These are phyloP conservation scores for Citrus australasica DNA, from an alignment of 345 rosid genomes.

Conservation along the genomic window DNA sequence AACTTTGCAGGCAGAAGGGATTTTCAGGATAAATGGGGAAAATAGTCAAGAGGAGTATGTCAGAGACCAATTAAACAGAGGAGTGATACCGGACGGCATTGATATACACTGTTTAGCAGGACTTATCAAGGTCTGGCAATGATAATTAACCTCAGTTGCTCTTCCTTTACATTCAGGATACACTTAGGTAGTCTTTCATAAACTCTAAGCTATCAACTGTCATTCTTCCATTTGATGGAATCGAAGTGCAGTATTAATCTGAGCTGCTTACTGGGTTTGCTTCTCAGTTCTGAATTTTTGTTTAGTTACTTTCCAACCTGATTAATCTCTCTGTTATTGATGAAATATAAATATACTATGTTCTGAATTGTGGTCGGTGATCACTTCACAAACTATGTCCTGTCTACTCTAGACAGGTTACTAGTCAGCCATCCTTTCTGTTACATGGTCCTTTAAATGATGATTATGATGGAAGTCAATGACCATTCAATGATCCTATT, in stretches of 20 bases:
- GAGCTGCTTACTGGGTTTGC: neutral
- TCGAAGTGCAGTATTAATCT: neutral
- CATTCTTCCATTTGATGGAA: neutral
- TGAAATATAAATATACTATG: neutral
- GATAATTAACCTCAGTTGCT: neutral
- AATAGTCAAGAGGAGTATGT: conserved; percentile 91
- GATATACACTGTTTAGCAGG: conserved; percentile 96
- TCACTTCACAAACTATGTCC: neutral
- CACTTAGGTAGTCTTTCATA: neutral
- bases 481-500: neutral
- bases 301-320: neutral
- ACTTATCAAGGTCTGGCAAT: conserved; percentile 68
- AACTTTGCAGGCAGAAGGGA: conserved; percentile 80
- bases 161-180: conserved; percentile 5
- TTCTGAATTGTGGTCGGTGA: neutral
- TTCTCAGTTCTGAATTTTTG: neutral
- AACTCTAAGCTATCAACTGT: neutral
- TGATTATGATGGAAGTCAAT: neutral
- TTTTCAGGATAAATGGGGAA: conserved; percentile 89
- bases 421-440: neutral
- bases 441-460: neutral
- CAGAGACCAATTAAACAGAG: conserved; percentile 78
- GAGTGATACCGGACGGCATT: conserved; percentile 65
- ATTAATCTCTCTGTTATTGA: neutral
- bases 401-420: neutral